Evolutionary conservation across 2,329 filamentous ascomycete genomes (phyloP).

Genomic region (Paracamarosporium sp.): DNA sequence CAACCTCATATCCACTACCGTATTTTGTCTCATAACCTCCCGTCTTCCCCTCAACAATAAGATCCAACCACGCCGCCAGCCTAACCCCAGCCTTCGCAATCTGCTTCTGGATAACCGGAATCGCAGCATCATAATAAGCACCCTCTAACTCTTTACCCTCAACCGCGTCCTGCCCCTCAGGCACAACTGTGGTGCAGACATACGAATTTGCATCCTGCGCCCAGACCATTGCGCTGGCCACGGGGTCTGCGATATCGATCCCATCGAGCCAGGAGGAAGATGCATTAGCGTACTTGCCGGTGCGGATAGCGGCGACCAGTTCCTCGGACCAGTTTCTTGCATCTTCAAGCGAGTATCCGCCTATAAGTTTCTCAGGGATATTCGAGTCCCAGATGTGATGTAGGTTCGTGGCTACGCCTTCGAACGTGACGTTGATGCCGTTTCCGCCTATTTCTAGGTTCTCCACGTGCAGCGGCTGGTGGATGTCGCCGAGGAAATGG

Average conservation of each 20-base stretch:
- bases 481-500: conserved; percentile 72
- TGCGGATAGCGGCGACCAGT: conserved; percentile 46
- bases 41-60: conserved; percentile 29
- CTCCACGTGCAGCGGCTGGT: conserved; percentile 72
- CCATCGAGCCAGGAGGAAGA: conserved; percentile 44
- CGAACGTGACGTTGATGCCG: conserved; percentile 52
- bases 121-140: conserved; percentile 42
- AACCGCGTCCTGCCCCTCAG: conserved; percentile 45
- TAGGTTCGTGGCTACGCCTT: conserved; percentile 49
- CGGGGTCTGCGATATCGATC: conserved; percentile 44
- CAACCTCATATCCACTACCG: conserved; percentile 6
- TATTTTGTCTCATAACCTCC: conserved; percentile 12
- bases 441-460: conserved; percentile 53
- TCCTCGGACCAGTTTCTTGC: conserved; percentile 48
- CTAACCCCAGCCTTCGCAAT: conserved; percentile 51
- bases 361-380: conserved; percentile 52
- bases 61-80: conserved; percentile 40
- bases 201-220: conserved; percentile 51
- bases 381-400: conserved; percentile 54
- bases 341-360: conserved; percentile 47
- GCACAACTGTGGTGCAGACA: conserved; percentile 52
- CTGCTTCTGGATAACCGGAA: conserved; percentile 50
- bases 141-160: conserved; percentile 47
- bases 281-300: conserved; percentile 46
- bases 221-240: conserved; percentile 49